Percentiles rank a stretch among this genome's conserved stretches.
Evolutionary conservation across 2,329 filamentous ascomycete genomes (phyloP).

Genomic region (Hymenoscyphus occultus): DNA sequence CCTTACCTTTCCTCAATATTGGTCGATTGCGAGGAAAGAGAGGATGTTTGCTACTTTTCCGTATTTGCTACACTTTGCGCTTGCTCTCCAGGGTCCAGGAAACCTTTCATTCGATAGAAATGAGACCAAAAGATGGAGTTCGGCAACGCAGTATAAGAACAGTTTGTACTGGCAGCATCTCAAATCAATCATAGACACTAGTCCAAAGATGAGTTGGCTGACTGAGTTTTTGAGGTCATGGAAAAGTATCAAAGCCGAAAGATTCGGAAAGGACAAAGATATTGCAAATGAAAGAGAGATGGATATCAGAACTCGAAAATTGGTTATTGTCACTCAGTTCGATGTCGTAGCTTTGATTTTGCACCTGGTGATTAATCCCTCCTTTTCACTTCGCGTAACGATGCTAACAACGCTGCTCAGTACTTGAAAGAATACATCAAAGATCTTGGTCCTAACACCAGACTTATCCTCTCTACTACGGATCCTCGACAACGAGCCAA

Average conservation of each 20-base stretch:
- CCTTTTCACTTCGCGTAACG: not conserved
- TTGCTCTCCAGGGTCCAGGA: not conserved
- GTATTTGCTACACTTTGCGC: conserved; percentile 14
- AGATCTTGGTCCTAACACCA: conserved; percentile 14
- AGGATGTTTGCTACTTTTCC: conserved; percentile 23
- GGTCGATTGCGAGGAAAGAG: conserved; percentile 9
- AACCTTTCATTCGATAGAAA: conserved; percentile 15
- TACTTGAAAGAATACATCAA: conserved; percentile 18
- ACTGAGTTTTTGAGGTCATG: conserved; percentile 16
- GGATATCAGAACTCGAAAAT: conserved; percentile 16
- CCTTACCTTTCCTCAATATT: conserved; percentile 13
- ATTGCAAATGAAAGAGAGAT: not conserved
- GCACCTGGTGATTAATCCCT: conserved; percentile 16
- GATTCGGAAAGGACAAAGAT: conserved; percentile 6
- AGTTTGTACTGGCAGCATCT: conserved; percentile 15
- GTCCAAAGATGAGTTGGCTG: conserved; percentile 24
- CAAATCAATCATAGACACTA: conserved; percentile 17
- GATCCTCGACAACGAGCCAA: conserved; percentile 7
- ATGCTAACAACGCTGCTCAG: conserved; percentile 8
- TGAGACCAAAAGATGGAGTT: conserved; percentile 12
- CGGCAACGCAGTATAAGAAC: conserved; percentile 2
- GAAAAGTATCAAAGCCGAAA: not conserved
- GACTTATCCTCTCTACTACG: conserved; percentile 13
- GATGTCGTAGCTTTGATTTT: conserved; percentile 22
- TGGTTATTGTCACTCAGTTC: conserved; percentile 23